Conservation (phyloP, 163 green algal species). For the Trebouxiophyceae sp. region DNA sequence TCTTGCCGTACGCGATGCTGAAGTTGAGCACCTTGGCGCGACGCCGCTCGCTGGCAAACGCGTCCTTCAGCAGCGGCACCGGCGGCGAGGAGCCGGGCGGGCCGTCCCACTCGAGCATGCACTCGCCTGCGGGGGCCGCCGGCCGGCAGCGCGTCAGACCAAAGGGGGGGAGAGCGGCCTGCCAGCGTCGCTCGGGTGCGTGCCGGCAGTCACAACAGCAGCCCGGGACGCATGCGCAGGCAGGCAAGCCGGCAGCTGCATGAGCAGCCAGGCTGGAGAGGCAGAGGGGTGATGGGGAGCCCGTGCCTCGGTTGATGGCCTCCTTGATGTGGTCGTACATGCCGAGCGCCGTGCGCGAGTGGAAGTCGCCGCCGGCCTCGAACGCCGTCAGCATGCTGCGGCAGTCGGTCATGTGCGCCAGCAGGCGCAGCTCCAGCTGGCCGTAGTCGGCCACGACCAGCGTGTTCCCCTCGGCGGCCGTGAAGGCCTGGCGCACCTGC, state of each 20-base stretch:
- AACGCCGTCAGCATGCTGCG: conserved; percentile 75
- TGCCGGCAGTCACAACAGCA: too few species aligned
- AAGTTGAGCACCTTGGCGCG: conserved; percentile 95
- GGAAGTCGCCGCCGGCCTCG: conserved; percentile 89
- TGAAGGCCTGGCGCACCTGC: conserved; percentile 90
- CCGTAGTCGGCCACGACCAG: conserved; percentile 97
- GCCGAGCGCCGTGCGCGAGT: conserved; percentile 85
- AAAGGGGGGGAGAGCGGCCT: too few species aligned
- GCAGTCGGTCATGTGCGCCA: conserved; percentile 93
- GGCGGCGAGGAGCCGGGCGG: conserved; percentile 21
- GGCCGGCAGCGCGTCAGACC: too few species aligned
- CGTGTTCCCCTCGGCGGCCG: conserved; percentile 44
- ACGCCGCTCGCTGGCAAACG: conserved; percentile 73
- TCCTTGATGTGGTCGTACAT: conserved; percentile 96
- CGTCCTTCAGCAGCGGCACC: conserved; percentile 84
- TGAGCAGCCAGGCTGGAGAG: background rate
- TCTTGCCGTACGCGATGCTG: conserved; percentile 98
- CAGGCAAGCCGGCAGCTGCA: background rate
- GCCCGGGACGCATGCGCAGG: background rate
- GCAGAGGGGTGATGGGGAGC: background rate
- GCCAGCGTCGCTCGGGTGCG: too few species aligned
- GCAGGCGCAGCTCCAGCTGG: conserved; percentile 95
- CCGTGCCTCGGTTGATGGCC: conserved; percentile 36
- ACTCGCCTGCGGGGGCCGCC: conserved; percentile 50
- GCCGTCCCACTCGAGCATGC: conserved; percentile 72